phyloP scores from a whole-genome alignment of 305 asterid species.

The Solanum hybrid region DNA sequence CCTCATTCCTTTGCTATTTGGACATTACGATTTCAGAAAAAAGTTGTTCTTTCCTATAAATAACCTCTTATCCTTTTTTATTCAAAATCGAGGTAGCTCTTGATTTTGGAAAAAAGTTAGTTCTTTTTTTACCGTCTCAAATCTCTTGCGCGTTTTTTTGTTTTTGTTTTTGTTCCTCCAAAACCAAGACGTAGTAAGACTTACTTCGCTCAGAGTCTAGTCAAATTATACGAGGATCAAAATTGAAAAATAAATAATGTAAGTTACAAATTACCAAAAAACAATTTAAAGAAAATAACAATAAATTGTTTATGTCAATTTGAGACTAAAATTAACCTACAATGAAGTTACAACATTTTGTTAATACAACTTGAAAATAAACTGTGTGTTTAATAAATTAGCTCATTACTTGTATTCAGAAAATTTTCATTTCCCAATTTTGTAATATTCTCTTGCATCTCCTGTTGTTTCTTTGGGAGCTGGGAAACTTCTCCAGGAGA shows the following conservation, averaged over 20 bases:
- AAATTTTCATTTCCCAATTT: background rate
- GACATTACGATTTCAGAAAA: background rate
- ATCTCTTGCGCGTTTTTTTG: too few relatives aligned
- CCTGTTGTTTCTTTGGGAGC: background rate
- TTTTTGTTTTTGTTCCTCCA: too few relatives aligned
- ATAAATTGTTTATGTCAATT: background rate
- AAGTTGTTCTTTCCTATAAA: background rate
- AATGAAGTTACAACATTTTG: background rate
- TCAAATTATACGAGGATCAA: too few relatives aligned
- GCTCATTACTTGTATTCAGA: background rate
- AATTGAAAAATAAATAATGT: too few relatives aligned
- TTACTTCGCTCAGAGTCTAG: too few relatives aligned
- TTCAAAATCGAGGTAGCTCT: background rate
- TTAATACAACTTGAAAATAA: background rate
- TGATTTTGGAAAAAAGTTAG: too few relatives aligned
- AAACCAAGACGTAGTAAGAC: too few relatives aligned
- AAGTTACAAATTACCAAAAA: background rate
- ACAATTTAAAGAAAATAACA: background rate
- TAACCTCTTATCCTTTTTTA: background rate
- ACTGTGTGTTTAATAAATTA: background rate
- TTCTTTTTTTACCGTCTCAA: too few relatives aligned
- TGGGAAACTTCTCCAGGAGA: background rate
- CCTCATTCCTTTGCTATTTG: background rate
- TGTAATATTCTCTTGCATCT: background rate
- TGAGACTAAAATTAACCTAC: background rate